Evolutionary conservation across 768 basidiomycete genomes (phyloP).

Genomic region (Mycena chlorophos): DNA sequence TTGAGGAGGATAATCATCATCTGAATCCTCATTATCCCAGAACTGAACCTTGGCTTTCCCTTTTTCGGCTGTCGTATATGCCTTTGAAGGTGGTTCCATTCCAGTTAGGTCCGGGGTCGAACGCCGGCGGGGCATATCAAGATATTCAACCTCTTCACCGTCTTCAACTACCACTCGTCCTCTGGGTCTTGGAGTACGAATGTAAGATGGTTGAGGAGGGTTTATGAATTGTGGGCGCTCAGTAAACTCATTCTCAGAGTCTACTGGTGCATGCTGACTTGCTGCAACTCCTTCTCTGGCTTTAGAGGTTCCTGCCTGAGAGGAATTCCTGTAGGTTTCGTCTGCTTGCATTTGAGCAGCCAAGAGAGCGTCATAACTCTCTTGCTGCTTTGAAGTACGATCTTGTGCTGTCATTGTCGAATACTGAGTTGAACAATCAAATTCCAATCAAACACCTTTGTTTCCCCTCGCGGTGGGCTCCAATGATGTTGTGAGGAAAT

Average conservation of each 20-base stretch:
- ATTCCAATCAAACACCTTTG: slow-evolving; percentile 1
- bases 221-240: too few species aligned
- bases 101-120: neutral
- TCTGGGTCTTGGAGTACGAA: neutral
- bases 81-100: too few species aligned
- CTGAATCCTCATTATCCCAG: neutral
- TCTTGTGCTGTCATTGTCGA: neutral
- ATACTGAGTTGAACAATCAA: neutral
- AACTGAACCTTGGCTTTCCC: neutral
- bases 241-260: too few species aligned
- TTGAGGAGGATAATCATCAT: neutral
- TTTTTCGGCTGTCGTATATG: too few species aligned
- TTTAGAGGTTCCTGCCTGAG: neutral
- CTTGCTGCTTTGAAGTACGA: neutral
- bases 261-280: too few species aligned
- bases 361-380: neutral
- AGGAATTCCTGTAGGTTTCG: neutral
- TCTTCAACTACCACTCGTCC: too few species aligned
- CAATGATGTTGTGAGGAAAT: slow-evolving; percentile 1
- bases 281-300: neutral
- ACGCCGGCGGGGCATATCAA: neutral
- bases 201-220: neutral
- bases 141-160: neutral
- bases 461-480: slow-evolving; percentile 4
- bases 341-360: neutral